Evolutionary conservation across 2,329 filamentous ascomycete species (phyloP).

Genomic region (Arachnomyces sp.): DNA sequence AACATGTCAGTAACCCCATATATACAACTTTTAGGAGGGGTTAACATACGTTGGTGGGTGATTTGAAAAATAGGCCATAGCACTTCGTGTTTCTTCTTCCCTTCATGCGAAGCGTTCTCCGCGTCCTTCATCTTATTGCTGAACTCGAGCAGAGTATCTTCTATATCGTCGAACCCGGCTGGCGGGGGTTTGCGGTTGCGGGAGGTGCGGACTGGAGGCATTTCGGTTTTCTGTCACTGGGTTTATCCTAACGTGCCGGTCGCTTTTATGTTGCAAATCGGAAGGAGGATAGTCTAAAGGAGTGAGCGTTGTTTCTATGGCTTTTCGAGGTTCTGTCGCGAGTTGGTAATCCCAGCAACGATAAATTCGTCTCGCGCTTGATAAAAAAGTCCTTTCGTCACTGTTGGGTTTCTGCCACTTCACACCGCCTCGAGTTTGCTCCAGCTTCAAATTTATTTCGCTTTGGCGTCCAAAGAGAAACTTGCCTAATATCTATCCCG

Average conservation of each 20-base stretch:
- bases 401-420: constrained; percentile 20
- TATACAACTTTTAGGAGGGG: not conserved
- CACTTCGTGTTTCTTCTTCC: constrained; percentile 82
- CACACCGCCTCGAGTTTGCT: constrained; percentile 20
- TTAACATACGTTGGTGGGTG: constrained; percentile 69
- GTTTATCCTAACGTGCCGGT: not conserved
- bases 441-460: not conserved
- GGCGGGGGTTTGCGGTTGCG: constrained; percentile 57
- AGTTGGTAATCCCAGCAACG: too few relatives aligned
- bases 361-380: too few relatives aligned
- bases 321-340: too few relatives aligned
- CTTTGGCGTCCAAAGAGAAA: not conserved
- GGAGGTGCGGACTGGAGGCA: constrained; percentile 54
- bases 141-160: constrained; percentile 60
- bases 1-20: constrained; percentile 8
- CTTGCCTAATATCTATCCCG: too few relatives aligned
- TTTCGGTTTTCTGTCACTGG: constrained; percentile 21
- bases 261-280: too few relatives aligned
- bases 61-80: constrained; percentile 98
- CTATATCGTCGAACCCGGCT: constrained; percentile 59
- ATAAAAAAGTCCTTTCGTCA: not conserved
- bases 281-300: too few relatives aligned
- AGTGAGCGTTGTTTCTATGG: too few relatives aligned
- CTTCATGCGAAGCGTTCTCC: constrained; percentile 71
- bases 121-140: constrained; percentile 66